Evolutionary conservation across 192 early-diverging fungal genomes (phyloP).

Genomic region (Coemansia sp.): DNA sequence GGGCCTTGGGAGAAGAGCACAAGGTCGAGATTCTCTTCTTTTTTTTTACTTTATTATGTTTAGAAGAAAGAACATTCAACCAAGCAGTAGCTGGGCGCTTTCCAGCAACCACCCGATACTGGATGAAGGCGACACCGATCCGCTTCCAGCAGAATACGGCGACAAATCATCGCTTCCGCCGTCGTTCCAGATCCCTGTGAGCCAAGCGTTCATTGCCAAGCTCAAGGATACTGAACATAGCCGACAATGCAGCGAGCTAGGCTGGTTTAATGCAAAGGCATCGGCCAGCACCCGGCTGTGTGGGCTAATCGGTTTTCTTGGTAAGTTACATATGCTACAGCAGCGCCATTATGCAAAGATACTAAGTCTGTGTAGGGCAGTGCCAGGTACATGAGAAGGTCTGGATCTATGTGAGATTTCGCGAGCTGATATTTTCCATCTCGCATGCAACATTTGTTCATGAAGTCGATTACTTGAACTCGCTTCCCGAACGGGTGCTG

Average conservation of each 20-base stretch:
- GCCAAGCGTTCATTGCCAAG: slow-evolving; percentile 15
- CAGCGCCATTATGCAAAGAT: neutral
- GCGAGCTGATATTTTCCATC: slow-evolving; percentile 29
- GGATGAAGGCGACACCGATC: slow-evolving; percentile 19
- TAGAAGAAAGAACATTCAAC: slow-evolving; percentile 5
- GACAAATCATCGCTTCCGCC: slow-evolving; percentile 23
- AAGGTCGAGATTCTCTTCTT: neutral
- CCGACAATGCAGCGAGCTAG: slow-evolving; percentile 7
- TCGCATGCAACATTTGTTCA: slow-evolving; percentile 22
- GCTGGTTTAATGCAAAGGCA: slow-evolving; percentile 33
- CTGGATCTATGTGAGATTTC: slow-evolving; percentile 34
- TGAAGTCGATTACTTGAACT: slow-evolving; percentile 28
- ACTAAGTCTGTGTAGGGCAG: slow-evolving; percentile 10
- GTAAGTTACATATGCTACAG: slow-evolving; percentile 10
- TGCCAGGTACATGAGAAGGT: slow-evolving; percentile 33
- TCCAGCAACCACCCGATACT: slow-evolving; percentile 22
- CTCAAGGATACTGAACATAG: slow-evolving; percentile 12
- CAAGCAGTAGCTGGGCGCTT: slow-evolving; percentile 19
- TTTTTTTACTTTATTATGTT: slow-evolving; percentile 14
- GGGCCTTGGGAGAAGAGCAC: no score
- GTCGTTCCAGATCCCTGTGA: slow-evolving; percentile 19
- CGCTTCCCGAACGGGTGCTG: slow-evolving; percentile 30
- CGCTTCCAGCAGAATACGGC: slow-evolving; percentile 20
- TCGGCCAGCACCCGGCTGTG: slow-evolving; percentile 9
- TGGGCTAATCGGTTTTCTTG: slow-evolving; percentile 14